These are phyloP conservation scores for Kodamaea hsintzibuensis DNA, from an alignment of 805 yeast species.

Conservation along the genomic window DNA sequence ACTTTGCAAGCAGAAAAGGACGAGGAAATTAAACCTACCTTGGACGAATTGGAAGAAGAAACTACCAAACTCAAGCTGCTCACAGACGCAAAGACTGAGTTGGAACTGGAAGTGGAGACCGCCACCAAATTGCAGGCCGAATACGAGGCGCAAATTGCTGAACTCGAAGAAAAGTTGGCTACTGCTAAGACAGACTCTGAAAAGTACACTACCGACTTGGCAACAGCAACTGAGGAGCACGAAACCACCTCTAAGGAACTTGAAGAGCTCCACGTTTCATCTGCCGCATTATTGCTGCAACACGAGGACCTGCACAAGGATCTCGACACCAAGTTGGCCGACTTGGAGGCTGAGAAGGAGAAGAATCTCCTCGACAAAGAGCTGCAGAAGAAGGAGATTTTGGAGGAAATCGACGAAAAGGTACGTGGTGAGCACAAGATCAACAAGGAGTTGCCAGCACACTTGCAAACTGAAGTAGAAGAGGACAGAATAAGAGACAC, in stretches of 20 bases:
- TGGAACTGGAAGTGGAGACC: slow-evolving; percentile 43
- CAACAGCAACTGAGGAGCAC: slow-evolving; percentile 35
- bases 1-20: slow-evolving; percentile 55
- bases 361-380: slow-evolving; percentile 37
- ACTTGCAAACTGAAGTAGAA: slow-evolving; percentile 40
- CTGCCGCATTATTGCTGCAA: slow-evolving; percentile 25
- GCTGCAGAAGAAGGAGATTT: slow-evolving; percentile 35
- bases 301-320: slow-evolving; percentile 31
- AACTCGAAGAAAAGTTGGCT: slow-evolving; percentile 45
- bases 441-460: slow-evolving; percentile 53
- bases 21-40: slow-evolving; percentile 53
- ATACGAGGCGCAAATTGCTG: slow-evolving; percentile 43
- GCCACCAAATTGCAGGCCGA: slow-evolving; percentile 49
- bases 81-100: slow-evolving; percentile 49
- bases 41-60: slow-evolving; percentile 54
- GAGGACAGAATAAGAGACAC: slow-evolving; percentile 40
- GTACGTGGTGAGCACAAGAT: slow-evolving; percentile 51
- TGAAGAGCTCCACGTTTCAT: slow-evolving; percentile 30
- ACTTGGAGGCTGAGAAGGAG: slow-evolving; percentile 41
- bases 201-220: slow-evolving; percentile 32
- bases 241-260: slow-evolving; percentile 41
- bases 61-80: slow-evolving; percentile 50
- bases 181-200: slow-evolving; percentile 41
- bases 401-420: slow-evolving; percentile 28
- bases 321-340: slow-evolving; percentile 44